These are phyloP conservation scores for Coemansia sp. DNA, from an alignment of 192 early-diverging fungal genomes.

Conservation along the genomic window DNA sequence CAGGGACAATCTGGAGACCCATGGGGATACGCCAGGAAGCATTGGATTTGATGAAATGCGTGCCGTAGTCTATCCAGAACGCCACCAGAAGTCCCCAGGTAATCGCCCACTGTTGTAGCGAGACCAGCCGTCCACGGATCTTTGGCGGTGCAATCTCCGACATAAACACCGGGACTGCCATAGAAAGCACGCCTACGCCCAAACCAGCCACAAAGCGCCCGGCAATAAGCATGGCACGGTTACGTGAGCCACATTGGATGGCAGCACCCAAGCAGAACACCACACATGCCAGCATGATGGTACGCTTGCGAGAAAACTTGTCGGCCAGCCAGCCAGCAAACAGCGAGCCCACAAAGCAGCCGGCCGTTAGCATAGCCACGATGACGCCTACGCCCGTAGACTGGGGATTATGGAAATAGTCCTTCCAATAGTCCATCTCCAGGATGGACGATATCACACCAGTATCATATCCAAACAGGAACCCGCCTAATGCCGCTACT, in stretches of 20 bases:
- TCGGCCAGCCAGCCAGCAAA: slow-evolving; percentile 68
- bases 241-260: slow-evolving; percentile 63
- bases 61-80: slow-evolving; percentile 50
- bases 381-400: slow-evolving; percentile 62
- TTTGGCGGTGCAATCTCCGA: slow-evolving; percentile 79
- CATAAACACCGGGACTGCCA: slow-evolving; percentile 71
- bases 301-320: slow-evolving; percentile 62
- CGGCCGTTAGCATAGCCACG: slow-evolving; percentile 64
- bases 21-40: slow-evolving; percentile 80
- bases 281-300: slow-evolving; percentile 62
- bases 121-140: slow-evolving; percentile 83
- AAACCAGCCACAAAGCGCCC: slow-evolving; percentile 82
- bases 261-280: slow-evolving; percentile 74
- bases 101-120: slow-evolving; percentile 90
- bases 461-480: slow-evolving; percentile 64
- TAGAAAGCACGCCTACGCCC: slow-evolving; percentile 74
- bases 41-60: slow-evolving; percentile 43
- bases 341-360: slow-evolving; percentile 74
- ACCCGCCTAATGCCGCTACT: slow-evolving; percentile 55
- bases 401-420: slow-evolving; percentile 56
- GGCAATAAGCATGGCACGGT: slow-evolving; percentile 63
- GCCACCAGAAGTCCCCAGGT: slow-evolving; percentile 78
- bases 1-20: slow-evolving; percentile 79
- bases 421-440: slow-evolving; percentile 58
- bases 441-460: slow-evolving; percentile 70